Percentiles rank a stretch among this genome's conserved stretches.
These are phyloP conservation scores for Diutina scorzettiae DNA, from an alignment of 1,139 yeast genomes.

Conservation along the genomic window DNA sequence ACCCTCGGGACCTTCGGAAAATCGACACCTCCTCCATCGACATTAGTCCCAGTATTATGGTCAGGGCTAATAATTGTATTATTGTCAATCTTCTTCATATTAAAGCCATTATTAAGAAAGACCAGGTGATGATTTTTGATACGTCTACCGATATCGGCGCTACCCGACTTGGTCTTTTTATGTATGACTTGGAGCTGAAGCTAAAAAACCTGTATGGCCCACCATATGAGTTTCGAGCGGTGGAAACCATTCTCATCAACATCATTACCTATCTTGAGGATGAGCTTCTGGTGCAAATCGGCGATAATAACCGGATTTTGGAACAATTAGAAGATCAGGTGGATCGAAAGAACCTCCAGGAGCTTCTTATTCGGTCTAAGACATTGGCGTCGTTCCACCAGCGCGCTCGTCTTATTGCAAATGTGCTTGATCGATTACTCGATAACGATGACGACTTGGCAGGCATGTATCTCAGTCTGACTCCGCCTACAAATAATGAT, in stretches of 20 bases:
- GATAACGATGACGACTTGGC: slow-evolving; percentile 87
- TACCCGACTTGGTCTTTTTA: slow-evolving; percentile 52
- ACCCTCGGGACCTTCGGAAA: slow-evolving; percentile 75
- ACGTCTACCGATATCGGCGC: slow-evolving; percentile 44
- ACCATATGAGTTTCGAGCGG: slow-evolving; percentile 73
- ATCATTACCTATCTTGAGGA: slow-evolving; percentile 77
- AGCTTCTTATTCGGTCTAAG: slow-evolving; percentile 71
- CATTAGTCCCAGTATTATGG: slow-evolving; percentile 71
- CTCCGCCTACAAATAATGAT: slow-evolving; percentile 21
- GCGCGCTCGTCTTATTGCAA: slow-evolving; percentile 71
- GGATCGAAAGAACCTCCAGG: slow-evolving; percentile 71
- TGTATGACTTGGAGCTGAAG: slow-evolving; percentile 79
- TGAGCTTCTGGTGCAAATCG: slow-evolving; percentile 67
- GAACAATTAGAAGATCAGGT: slow-evolving; percentile 78
- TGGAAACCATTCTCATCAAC: slow-evolving; percentile 78
- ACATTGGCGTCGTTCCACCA: slow-evolving; percentile 72
- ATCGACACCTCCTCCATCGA: slow-evolving; percentile 84
- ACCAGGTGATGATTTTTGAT: slow-evolving; percentile 75
- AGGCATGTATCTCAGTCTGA: slow-evolving; percentile 59
- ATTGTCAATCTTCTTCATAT: slow-evolving; percentile 74
- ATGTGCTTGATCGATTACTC: slow-evolving; percentile 73
- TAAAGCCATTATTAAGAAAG: slow-evolving; percentile 74
- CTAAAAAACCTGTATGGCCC: slow-evolving; percentile 33
- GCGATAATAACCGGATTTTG: slow-evolving; percentile 65
- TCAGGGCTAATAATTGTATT: slow-evolving; percentile 62